Percentiles rank a stretch among this genome's conserved stretches.
Conservation (phyloP, 2,329 filamentous ascomycete species). For the Sclerotiophoma versabilis region DNA sequence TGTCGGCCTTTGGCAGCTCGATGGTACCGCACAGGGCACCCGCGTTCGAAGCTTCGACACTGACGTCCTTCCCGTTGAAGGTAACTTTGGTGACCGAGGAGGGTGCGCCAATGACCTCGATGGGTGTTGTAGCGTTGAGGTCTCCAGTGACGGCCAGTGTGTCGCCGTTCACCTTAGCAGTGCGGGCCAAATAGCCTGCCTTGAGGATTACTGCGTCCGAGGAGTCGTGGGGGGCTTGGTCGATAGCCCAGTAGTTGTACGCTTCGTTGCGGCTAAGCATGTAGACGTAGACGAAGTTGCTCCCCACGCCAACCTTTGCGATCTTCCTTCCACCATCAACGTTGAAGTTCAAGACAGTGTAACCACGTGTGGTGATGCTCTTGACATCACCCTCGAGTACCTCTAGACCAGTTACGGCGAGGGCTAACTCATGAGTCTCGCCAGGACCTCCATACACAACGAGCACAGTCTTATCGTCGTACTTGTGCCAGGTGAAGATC, state of each 20-base stretch:
- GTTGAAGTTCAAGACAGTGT: constrained; percentile 62
- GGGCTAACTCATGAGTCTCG: constrained; percentile 69
- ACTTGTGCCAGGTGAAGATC: constrained; percentile 72
- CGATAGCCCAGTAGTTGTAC: constrained; percentile 73
- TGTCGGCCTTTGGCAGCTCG: constrained; percentile 57
- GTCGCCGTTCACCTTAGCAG: constrained; percentile 62
- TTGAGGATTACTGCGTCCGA: constrained; percentile 63
- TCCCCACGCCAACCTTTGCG: constrained; percentile 53
- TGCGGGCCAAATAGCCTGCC: constrained; percentile 70
- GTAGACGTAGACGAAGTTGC: constrained; percentile 61
- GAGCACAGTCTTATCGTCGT: constrained; percentile 65
- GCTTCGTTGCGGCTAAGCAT: constrained; percentile 69
- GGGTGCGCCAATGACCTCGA: constrained; percentile 73
- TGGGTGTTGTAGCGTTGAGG: constrained; percentile 70
- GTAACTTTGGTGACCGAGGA: constrained; percentile 60
- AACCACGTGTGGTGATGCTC: constrained; percentile 51
- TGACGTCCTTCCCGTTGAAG: constrained; percentile 63
- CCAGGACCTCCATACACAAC: constrained; percentile 69
- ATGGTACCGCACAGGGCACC: constrained; percentile 62
- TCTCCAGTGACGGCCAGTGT: constrained; percentile 72
- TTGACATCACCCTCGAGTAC: constrained; percentile 53
- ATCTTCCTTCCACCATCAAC: constrained; percentile 62
- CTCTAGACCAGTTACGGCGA: constrained; percentile 50
- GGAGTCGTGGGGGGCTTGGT: constrained; percentile 48
- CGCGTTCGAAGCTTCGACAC: constrained; percentile 50